Percentiles rank a stretch among this genome's conserved stretches.
Evolutionary conservation across 305 asterid species (phyloP).

Genomic region (Lippia alba): DNA sequence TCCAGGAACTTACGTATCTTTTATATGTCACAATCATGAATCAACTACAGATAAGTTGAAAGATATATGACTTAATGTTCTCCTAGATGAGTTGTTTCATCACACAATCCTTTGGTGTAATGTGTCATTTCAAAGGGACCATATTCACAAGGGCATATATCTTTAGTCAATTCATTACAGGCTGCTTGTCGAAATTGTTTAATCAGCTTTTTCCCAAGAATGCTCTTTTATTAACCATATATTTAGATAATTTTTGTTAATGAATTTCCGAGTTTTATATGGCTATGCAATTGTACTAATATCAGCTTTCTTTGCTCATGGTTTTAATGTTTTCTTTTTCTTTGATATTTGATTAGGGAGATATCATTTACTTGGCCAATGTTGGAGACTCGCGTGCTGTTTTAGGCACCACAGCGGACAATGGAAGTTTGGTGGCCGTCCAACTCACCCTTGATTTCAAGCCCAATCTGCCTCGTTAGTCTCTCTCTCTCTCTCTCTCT

Average conservation of each 20-base stretch:
- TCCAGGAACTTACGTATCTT: constrained; percentile 12
- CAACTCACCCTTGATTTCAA: constrained; percentile 92
- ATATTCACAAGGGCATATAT: constrained; percentile 15
- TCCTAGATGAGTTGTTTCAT: constrained; percentile 16
- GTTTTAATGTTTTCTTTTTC: constrained; percentile 1
- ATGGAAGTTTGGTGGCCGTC: constrained; percentile 67
- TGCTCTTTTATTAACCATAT: not conserved
- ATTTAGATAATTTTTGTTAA: constrained; percentile 13
- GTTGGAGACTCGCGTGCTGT: constrained; percentile 98
- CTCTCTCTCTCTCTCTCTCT: constrained; percentile 15
- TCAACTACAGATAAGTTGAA: not conserved
- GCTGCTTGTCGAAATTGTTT: constrained; percentile 8
- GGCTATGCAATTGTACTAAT: not conserved
- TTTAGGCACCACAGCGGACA: constrained; percentile 66
- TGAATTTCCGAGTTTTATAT: not conserved
- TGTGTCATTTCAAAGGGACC: constrained; percentile 29
- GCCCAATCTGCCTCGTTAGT: constrained; percentile 89
- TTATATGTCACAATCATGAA: constrained; percentile 14
- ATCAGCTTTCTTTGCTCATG: constrained; percentile 6
- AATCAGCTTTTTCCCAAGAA: constrained; percentile 20
- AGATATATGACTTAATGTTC: constrained; percentile 9
- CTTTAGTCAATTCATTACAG: not conserved
- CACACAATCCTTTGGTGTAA: constrained; percentile 16
- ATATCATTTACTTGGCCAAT: constrained; percentile 65
- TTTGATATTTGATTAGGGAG: constrained; percentile 59